Evolutionary conservation across 805 yeast species (phyloP), one percentile per base, ranked within the genome.

Genomic region (Candida glaebosa): DNA sequence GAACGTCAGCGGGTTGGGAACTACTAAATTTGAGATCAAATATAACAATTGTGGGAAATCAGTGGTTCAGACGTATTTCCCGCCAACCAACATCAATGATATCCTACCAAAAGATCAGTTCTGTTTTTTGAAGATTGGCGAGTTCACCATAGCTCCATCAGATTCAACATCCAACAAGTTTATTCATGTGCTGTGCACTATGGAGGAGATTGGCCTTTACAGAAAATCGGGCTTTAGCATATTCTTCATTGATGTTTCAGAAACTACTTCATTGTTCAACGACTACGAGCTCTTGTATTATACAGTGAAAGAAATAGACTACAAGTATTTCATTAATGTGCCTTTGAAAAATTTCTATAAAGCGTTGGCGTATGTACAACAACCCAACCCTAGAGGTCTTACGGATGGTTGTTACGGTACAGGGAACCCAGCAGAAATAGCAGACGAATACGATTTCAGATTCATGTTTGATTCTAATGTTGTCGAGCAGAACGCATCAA

Each of bases 141-240:
- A 65, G 35, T 77, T 81, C 48, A 44, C 42, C 2, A 56, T 76
- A 1, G 64, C 67, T 14, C 35, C 38, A 18, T 25, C 42, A 16
- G 35, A 40, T 34, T 17, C 45, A 34, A 39, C 40, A 26, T 39
- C 18, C 18, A 40, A 24, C 6, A 16, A 31, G 31, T 19, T 8
- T 25, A 39, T 16, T 28, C 22, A 33, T 40, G 61, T 76, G 8
- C 70, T 71, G 32, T 54, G 78, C 26, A 56, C 63, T 0, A 70
- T 80, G 72, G 83, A 78, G 46, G 86, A 81, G 47, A 67, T 74
- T 3, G 84, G 84, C 0, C 53, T 74, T 18, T 73, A 70, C 45
- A 47, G 75, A 18, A 81, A 80, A 53, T 66, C 76, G 0, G 80
- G 82, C 2, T 70, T 79, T 43, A 57, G 70, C 26, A 65, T 75